Evolutionary conservation across 805 yeast genomes (phyloP).

Genomic region (Metschnikowia cubensis): DNA sequence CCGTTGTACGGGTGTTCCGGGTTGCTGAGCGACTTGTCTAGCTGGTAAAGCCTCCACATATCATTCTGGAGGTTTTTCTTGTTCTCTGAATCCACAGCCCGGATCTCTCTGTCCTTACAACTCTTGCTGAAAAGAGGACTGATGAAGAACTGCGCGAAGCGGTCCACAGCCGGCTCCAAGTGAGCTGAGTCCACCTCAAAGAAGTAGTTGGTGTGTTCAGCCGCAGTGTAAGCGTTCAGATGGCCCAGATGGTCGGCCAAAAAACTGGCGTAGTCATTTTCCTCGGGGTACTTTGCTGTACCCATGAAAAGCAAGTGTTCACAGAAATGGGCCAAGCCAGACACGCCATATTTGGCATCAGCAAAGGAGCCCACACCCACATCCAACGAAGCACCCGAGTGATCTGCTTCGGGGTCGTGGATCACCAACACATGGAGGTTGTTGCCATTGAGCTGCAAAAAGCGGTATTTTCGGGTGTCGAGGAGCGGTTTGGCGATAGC

Average conservation of each 20-base stretch:
- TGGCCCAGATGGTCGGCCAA: constrained; percentile 82
- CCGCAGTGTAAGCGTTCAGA: constrained; percentile 88
- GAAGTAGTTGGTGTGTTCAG: constrained; percentile 85
- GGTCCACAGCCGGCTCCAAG: constrained; percentile 82
- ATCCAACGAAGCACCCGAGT: constrained; percentile 75
- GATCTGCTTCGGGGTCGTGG: constrained; percentile 66
- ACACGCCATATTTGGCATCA: constrained; percentile 54
- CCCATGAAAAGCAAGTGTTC: constrained; percentile 73
- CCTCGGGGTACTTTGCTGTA: constrained; percentile 69
- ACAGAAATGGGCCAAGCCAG: constrained; percentile 76
- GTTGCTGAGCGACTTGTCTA: constrained; percentile 72
- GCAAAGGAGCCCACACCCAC: constrained; percentile 75
- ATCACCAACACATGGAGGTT: constrained; percentile 58
- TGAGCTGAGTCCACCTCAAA: constrained; percentile 78
- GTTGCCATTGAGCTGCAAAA: constrained; percentile 53
- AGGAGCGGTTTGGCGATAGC: constrained; percentile 44
- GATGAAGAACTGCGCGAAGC: constrained; percentile 91
- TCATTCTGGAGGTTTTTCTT: constrained; percentile 91
- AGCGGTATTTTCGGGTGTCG: constrained; percentile 76
- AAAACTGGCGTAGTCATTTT: constrained; percentile 69
- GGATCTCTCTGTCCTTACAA: constrained; percentile 87
- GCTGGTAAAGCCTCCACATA: constrained; percentile 81
- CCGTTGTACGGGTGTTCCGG: constrained; percentile 78
- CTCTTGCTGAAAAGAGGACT: constrained; percentile 68
- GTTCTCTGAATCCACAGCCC: constrained; percentile 94